Percentiles rank a stretch among this genome's conserved stretches.
These are phyloP conservation scores for Gracilaria gracilis DNA, from an alignment of 23 red algal genomes.

Conservation along the genomic window DNA sequence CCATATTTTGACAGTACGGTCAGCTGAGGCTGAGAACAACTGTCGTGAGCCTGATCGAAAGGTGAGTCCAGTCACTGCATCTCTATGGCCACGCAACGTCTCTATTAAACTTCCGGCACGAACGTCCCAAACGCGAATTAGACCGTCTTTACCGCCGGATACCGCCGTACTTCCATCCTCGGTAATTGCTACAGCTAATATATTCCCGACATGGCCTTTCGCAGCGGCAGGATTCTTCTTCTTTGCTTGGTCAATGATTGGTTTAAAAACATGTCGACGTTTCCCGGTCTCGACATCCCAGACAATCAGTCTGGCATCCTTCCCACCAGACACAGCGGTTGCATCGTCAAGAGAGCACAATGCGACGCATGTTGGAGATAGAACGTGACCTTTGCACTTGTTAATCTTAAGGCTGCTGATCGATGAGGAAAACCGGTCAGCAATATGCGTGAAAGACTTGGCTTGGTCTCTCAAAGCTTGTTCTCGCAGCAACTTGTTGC, in stretches of 20 bases:
- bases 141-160: constrained; percentile 67
- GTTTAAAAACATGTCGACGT: constrained; percentile 33
- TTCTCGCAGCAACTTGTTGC: constrained; percentile 38
- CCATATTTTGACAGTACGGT: constrained; percentile 89
- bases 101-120: constrained; percentile 34
- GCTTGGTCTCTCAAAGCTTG: constrained; percentile 33
- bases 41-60: constrained; percentile 61
- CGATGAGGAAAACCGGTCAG: constrained; percentile 25
- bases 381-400: constrained; percentile 44
- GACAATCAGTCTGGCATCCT: constrained; percentile 62
- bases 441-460: constrained; percentile 38
- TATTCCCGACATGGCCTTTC: constrained; percentile 65
- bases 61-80: constrained; percentile 60
- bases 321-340: constrained; percentile 71
- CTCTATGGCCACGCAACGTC: constrained; percentile 76
- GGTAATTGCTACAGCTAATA: constrained; percentile 67
- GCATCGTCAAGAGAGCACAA: constrained; percentile 26
- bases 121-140: constrained; percentile 80
- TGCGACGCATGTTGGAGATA: constrained; percentile 63
- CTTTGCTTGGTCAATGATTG: neutral
- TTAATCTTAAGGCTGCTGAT: constrained; percentile 17
- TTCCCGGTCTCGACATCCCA: constrained; percentile 83
- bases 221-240: constrained; percentile 39
- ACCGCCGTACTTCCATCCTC: constrained; percentile 51
- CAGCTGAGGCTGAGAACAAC: constrained; percentile 67